Evolutionary conservation across 306 rosid species (phyloP), one percentile per base, ranked within the genome.

Genomic region (Cucumis sativus): DNA sequence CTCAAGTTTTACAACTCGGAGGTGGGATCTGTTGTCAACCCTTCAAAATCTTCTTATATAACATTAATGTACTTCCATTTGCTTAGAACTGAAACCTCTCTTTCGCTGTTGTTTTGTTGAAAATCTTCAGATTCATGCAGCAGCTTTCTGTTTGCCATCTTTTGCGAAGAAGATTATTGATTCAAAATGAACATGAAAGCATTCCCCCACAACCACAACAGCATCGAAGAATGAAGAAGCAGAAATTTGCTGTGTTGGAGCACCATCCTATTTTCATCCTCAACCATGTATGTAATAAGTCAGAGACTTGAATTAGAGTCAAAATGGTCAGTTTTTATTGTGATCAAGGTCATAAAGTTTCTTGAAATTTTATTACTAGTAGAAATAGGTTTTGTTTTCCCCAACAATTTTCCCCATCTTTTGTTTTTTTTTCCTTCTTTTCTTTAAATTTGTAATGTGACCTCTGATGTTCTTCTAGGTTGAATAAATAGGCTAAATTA

Each of bases 81-180:
- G 28, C 30, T 17, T 28, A 4, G 77, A 52, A 49, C 77, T 72
- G 35, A 72, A 51, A 17, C 59, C 8, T 25, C 39, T 15, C 8
- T 45, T 73, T 62, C 64, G 43, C 41, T 51, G 41, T 47, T 49
- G 37, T 45, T 7, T 47, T 51, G 20, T 2, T 82, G 62, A 73
- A 55, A 54, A 15, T 74, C 82, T 81, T 37, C 93, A 96, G 99
- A 82, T 92, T 81, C 99, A 96, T 62, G 6, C 97, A 47, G 98
- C 99, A 6, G 91, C 99, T 65, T 96, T 96, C 96, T 96, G 99
- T 73, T 83, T 96, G 82, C 98, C 98, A 35, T 88, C 99, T 51
- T 96, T 96, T 87, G 99, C 99, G 6, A 89, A 86, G 89, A 95
- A 86, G 84, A 90, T 86, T 28, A 96, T 96, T 61, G 90, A 85